Evolutionary conservation across 2,329 filamentous ascomycete species (phyloP).

Genomic region (Sporothrix brunneoviolacea): DNA sequence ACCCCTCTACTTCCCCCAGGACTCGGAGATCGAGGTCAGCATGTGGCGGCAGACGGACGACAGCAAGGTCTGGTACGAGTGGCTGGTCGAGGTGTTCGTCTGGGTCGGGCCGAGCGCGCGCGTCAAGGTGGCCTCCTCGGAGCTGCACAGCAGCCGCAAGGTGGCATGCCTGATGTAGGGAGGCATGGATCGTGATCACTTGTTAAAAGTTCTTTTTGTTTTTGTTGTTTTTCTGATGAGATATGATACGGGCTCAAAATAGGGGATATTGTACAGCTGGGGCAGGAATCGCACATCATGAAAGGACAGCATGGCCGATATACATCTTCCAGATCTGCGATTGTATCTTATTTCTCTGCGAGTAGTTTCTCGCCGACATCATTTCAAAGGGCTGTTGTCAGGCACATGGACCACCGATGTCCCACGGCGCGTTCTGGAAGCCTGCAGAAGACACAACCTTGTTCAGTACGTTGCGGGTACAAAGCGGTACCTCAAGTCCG

Average conservation of each 20-base stretch:
- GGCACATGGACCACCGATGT: not conserved
- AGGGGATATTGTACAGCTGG: too few relatives aligned
- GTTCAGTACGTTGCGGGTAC: not conserved
- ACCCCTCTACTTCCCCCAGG: slow-evolving; percentile 77
- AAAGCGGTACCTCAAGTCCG: not conserved
- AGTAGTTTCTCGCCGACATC: too few relatives aligned
- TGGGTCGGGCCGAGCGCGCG: slow-evolving; percentile 54
- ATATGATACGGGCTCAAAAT: too few relatives aligned
- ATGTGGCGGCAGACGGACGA: slow-evolving; percentile 98
- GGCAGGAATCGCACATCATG: too few relatives aligned
- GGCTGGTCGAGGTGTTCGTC: slow-evolving; percentile 81
- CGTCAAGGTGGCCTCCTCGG: slow-evolving; percentile 59
- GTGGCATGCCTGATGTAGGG: slow-evolving; percentile 63
- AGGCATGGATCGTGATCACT: not conserved
- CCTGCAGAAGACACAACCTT: slow-evolving; percentile 5
- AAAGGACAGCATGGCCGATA: too few relatives aligned
- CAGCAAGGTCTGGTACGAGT: slow-evolving; percentile 97
- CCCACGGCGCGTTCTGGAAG: not conserved
- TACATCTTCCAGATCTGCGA: too few relatives aligned
- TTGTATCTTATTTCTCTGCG: too few relatives aligned
- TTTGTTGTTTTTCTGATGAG: not conserved
- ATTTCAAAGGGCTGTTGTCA: too few relatives aligned
- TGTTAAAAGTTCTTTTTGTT: not conserved
- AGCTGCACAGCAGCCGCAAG: slow-evolving; percentile 62
- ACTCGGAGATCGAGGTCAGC: slow-evolving; percentile 78